These are phyloP conservation scores for Dendrocalamus sinicus DNA, from an alignment of 176 grass and related monocot genomes.

Conservation along the genomic window DNA sequence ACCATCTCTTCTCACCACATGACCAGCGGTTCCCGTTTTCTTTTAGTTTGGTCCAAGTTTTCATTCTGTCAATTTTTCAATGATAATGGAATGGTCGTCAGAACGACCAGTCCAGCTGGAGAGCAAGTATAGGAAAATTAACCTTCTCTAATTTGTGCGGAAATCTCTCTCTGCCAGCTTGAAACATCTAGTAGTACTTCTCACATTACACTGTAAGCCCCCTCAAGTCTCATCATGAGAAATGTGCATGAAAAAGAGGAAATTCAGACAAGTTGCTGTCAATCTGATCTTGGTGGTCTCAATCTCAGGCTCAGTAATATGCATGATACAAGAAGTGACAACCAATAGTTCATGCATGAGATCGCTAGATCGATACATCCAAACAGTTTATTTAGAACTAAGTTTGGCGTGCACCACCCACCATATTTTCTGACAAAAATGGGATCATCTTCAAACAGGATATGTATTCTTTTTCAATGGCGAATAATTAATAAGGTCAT, in stretches of 20 bases:
- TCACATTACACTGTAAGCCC: neutral
- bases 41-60: neutral
- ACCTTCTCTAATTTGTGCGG: neutral
- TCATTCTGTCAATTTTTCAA: neutral
- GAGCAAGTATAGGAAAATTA: too few relatives aligned
- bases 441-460: neutral
- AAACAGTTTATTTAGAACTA: neutral
- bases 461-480: neutral
- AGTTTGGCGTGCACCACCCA: neutral
- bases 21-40: neutral
- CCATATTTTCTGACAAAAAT: neutral
- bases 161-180: neutral
- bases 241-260: neutral
- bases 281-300: neutral
- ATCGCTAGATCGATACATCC: neutral
- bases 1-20: neutral
- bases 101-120: neutral
- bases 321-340: constrained; percentile 4
- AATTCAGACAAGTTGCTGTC: constrained; percentile 14
- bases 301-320: neutral
- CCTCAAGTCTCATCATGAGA: neutral
- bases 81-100: neutral
- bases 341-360: constrained; percentile 2
- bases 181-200: too few relatives aligned
- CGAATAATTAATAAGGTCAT: neutral